phyloP scores from a whole-genome alignment of 495 filamentous ascomycete species.

The Articulospora tetracladia region DNA sequence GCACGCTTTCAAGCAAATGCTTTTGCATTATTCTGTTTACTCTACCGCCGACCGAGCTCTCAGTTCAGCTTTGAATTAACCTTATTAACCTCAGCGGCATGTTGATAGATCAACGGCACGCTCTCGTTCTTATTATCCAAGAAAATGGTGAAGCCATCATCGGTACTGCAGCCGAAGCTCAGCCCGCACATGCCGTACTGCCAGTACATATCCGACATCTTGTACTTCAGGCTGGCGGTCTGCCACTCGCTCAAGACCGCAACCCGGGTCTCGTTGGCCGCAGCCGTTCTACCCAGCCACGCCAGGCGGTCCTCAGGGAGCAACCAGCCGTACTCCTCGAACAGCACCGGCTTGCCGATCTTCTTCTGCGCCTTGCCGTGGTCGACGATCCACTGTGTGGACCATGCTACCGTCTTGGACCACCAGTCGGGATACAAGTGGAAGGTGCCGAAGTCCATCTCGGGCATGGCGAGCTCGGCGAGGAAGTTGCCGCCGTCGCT shows the following conservation, averaged over 20 bases:
- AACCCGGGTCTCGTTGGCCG: conserved; percentile 33
- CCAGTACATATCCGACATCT: conserved; percentile 62
- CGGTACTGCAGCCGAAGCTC: conserved; percentile 48
- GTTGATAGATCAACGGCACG: conserved; percentile 20
- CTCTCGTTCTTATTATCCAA: conserved; percentile 24
- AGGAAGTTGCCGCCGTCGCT: conserved; percentile 55
- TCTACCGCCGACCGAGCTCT: no score
- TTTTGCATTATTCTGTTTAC: no score
- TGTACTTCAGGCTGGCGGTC: conserved; percentile 44
- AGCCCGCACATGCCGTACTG: conserved; percentile 56
- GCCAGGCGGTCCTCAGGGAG: conserved; percentile 29
- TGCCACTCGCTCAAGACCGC: conserved; percentile 58
- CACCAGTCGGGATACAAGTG: conserved; percentile 53
- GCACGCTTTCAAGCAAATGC: no score
- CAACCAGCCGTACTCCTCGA: conserved; percentile 54
- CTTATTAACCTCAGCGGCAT: conserved; percentile 20
- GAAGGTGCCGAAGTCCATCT: conserved; percentile 60
- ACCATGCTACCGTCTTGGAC: conserved; percentile 38
- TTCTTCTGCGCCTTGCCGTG: conserved; percentile 50
- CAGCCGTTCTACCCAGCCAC: conserved; percentile 34
- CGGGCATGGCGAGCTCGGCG: conserved; percentile 42
- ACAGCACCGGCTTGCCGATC: conserved; percentile 57
- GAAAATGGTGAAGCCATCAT: conserved; percentile 58
- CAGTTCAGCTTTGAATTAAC: conserved; percentile 17
- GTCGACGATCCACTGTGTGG: conserved; percentile 51